A percentile compares a stretch with the other conserved stretches of the same genome.
Evolutionary conservation across 2,329 filamentous ascomycete genomes (phyloP).

Genomic region (Exserohilum rostratum): DNA sequence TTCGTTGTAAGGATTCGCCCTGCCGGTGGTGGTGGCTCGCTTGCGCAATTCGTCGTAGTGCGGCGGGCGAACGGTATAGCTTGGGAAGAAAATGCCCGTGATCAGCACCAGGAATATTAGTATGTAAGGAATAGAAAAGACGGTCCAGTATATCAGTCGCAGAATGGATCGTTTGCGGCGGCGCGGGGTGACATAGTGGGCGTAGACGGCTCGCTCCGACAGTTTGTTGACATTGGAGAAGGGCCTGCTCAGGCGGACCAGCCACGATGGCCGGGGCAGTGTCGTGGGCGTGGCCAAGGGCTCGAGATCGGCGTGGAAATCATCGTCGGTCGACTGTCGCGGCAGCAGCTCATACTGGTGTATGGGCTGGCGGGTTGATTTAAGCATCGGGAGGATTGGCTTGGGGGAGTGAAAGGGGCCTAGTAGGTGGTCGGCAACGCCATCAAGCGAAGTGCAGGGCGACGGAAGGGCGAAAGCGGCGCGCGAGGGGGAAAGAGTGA

Average conservation of each 20-base stretch:
- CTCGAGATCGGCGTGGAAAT: constrained; percentile 22
- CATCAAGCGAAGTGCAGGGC: constrained; percentile 10
- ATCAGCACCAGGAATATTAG: constrained; percentile 49
- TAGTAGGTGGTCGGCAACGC: constrained; percentile 7
- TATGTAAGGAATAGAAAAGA: constrained; percentile 43
- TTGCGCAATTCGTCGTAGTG: constrained; percentile 57
- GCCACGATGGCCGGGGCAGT: constrained; percentile 30
- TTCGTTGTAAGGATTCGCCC: constrained; percentile 63
- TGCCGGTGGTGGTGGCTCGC: constrained; percentile 41
- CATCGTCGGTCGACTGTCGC: constrained; percentile 35
- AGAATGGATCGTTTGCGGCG: constrained; percentile 40
- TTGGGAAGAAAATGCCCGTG: constrained; percentile 59
- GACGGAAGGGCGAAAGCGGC: neutral
- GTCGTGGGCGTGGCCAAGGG: constrained; percentile 17
- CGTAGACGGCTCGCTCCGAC: constrained; percentile 37
- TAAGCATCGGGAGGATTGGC: constrained; percentile 22
- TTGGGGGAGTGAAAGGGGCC: constrained; percentile 12
- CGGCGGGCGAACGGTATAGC: constrained; percentile 60
- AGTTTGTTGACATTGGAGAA: constrained; percentile 36
- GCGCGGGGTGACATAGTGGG: constrained; percentile 42
- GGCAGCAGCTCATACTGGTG: constrained; percentile 45
- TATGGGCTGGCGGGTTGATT: constrained; percentile 21
- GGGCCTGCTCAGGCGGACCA: constrained; percentile 21
- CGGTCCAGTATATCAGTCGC: constrained; percentile 39
- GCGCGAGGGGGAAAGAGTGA: neutral